Conservation (phyloP, 192 early-diverging fungal species). For the Cetraspora pellucida region DNA sequence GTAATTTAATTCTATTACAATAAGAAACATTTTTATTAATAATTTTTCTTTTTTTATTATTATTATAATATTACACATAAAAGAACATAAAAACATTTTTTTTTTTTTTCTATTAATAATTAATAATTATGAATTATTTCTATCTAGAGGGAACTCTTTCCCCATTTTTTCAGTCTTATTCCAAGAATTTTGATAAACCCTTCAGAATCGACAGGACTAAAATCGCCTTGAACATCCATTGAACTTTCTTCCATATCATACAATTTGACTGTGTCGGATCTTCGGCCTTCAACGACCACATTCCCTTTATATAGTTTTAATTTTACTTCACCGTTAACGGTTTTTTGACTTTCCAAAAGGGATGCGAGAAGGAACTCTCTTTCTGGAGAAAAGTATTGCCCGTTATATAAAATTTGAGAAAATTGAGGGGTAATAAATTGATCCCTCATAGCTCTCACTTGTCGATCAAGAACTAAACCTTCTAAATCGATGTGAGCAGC, state of each 20-base stretch:
- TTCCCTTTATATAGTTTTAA: constrained; percentile 98
- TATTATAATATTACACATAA: too few relatives aligned
- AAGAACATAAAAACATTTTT: too few relatives aligned
- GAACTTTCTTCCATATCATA: constrained; percentile 96
- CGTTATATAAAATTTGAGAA: constrained; percentile 87
- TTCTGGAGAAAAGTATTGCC: constrained; percentile 96
- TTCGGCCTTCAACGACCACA: constrained; percentile 86
- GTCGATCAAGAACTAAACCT: constrained; percentile 93
- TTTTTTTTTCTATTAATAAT: too few relatives aligned
- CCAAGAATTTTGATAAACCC: constrained; percentile 98
- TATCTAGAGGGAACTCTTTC: not conserved
- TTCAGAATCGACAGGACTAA: constrained; percentile 89
- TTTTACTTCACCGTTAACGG: constrained; percentile 90
- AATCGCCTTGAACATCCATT: constrained; percentile 93
- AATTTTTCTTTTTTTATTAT: too few relatives aligned
- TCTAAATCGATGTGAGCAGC: constrained; percentile 96
- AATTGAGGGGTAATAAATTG: constrained; percentile 85
- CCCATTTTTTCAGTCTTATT: constrained; percentile 92
- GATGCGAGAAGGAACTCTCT: constrained; percentile 85
- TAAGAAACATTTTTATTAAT: too few relatives aligned
- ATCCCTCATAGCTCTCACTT: constrained; percentile 91
- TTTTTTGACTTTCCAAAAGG: constrained; percentile 79
- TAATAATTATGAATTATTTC: too few relatives aligned
- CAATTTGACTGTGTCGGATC: constrained; percentile 72
- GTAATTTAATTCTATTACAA: too few relatives aligned